Evolutionary conservation across 768 basidiomycete species (phyloP).

Genomic region (Hemileccinum impolitum): DNA sequence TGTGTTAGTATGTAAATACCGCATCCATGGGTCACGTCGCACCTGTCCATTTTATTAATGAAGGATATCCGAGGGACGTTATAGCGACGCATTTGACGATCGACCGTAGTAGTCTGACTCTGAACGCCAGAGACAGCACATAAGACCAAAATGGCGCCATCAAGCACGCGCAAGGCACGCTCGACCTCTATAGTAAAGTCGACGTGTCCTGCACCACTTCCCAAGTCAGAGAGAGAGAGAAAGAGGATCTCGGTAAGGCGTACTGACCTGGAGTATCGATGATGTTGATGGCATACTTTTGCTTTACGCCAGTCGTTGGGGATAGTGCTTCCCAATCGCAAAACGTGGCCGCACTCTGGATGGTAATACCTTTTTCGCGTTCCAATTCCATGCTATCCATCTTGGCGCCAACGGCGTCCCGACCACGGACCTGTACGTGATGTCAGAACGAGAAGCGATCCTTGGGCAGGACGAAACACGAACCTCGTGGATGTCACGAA

Average conservation of each 20-base stretch:
- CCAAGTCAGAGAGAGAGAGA: neutral
- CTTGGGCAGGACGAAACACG: conserved; percentile 22
- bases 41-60: conserved; percentile 99
- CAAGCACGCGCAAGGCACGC: conserved; percentile 90
- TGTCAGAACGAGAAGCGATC: neutral
- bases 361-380: conserved; percentile 98
- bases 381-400: conserved; percentile 99
- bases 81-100: conserved; percentile 97
- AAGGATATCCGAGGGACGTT: conserved; percentile 94
- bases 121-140: conserved; percentile 97
- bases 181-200: conserved; percentile 99
- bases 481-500: conserved; percentile 95
- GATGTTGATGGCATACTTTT: conserved; percentile 93
- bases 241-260: too few species aligned
- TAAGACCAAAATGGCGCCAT: conserved; percentile 93
- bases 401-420: conserved; percentile 96
- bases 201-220: conserved; percentile 74
- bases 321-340: conserved; percentile 88
- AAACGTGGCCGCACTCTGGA: conserved; percentile 97
- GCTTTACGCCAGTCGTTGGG: conserved; percentile 56
- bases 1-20: neutral
- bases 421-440: conserved; percentile 70
- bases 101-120: conserved; percentile 98
- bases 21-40: neutral
- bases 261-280: conserved; percentile 90